A percentile compares a stretch with the other conserved stretches of the same genome.
Conservation (phyloP, 768 basidiomycete species). For the Lepiota brunneoincarnata region DNA sequence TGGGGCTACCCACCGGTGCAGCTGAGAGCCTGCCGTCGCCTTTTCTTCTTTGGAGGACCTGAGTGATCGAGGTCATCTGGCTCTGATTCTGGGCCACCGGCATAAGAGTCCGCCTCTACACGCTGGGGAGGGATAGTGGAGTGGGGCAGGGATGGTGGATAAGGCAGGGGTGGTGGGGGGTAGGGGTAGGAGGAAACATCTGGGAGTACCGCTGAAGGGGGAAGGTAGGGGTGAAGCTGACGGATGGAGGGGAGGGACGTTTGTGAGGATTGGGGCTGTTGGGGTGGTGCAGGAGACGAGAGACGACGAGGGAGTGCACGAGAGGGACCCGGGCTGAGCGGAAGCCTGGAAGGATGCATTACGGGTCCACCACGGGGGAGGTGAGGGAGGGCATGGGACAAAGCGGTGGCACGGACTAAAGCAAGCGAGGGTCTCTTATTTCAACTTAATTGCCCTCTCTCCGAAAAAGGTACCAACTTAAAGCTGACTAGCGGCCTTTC, state of each 20-base stretch:
- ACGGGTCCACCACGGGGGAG: slow-evolving; percentile 19
- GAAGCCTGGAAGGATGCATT: slow-evolving; percentile 23
- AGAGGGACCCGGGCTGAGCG: slow-evolving; percentile 20
- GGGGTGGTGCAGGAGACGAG: slow-evolving; percentile 19
- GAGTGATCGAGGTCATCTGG: slow-evolving; percentile 51
- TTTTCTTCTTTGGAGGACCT: slow-evolving; percentile 77
- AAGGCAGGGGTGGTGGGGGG: slow-evolving; percentile 22
- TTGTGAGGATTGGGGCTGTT: slow-evolving; percentile 23
- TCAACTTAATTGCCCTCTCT: slow-evolving; percentile 26
- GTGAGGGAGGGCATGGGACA: slow-evolving; percentile 27
- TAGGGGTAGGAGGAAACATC: slow-evolving; percentile 18
- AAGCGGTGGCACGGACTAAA: slow-evolving; percentile 26
- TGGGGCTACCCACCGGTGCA: slow-evolving; percentile 66
- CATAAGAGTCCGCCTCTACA: slow-evolving; percentile 26
- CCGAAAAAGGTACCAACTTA: slow-evolving; percentile 36
- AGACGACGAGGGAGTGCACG: slow-evolving; percentile 11
- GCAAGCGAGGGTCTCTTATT: slow-evolving; percentile 23
- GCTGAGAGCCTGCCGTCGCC: slow-evolving; percentile 77
- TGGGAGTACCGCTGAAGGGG: slow-evolving; percentile 35
- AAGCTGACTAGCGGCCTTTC: slow-evolving; percentile 31
- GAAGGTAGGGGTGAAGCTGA: slow-evolving; percentile 63
- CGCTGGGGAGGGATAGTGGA: not conserved
- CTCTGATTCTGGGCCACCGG: slow-evolving; percentile 51
- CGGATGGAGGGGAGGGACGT: slow-evolving; percentile 64
- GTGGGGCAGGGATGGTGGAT: slow-evolving; percentile 20